A percentile compares a stretch with the other conserved stretches of the same genome.
These are phyloP conservation scores for Neurospora sp. DNA, from an alignment of 495 filamentous ascomycete genomes.

Conservation along the genomic window DNA sequence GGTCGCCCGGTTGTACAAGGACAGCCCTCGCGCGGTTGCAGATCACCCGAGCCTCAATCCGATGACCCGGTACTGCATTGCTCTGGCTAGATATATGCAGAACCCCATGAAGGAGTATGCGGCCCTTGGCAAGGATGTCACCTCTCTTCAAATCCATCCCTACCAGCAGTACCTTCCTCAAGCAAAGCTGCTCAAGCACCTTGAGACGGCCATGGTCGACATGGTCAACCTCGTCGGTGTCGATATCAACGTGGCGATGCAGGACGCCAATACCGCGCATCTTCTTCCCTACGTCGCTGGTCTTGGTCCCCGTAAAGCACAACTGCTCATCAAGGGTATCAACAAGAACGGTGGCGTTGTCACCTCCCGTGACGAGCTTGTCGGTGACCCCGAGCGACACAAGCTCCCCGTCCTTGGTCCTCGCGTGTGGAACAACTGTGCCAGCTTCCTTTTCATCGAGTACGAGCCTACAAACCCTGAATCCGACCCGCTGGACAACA, in stretches of 20 bases:
- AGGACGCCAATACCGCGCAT: slow-evolving; percentile 67
- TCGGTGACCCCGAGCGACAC: slow-evolving; percentile 73
- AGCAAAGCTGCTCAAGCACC: slow-evolving; percentile 71
- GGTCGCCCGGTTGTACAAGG: slow-evolving; percentile 86
- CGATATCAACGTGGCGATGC: slow-evolving; percentile 83
- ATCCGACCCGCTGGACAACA: slow-evolving; percentile 90
- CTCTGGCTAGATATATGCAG: slow-evolving; percentile 80
- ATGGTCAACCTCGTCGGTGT: slow-evolving; percentile 97
- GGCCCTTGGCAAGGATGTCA: slow-evolving; percentile 75
- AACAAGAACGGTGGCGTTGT: slow-evolving; percentile 77
- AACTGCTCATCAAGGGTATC: slow-evolving; percentile 77
- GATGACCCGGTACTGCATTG: slow-evolving; percentile 79
- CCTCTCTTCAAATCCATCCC: slow-evolving; percentile 77
- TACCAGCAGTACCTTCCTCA: slow-evolving; percentile 80
- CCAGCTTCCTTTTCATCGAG: slow-evolving; percentile 85
- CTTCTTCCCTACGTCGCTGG: slow-evolving; percentile 87
- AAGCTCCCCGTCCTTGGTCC: slow-evolving; percentile 72
- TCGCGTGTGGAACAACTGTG: slow-evolving; percentile 89
- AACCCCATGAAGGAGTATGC: slow-evolving; percentile 94
- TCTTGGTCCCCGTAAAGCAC: slow-evolving; percentile 85
- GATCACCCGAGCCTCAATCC: slow-evolving; percentile 73
- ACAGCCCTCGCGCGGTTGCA: slow-evolving; percentile 65
- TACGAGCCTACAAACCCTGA: slow-evolving; percentile 69
- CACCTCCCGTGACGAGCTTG: slow-evolving; percentile 68
- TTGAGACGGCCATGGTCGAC: slow-evolving; percentile 92